Base-by-base conservation (phyloP, 306 rosid species). In the Carpinus viminea region DNA sequence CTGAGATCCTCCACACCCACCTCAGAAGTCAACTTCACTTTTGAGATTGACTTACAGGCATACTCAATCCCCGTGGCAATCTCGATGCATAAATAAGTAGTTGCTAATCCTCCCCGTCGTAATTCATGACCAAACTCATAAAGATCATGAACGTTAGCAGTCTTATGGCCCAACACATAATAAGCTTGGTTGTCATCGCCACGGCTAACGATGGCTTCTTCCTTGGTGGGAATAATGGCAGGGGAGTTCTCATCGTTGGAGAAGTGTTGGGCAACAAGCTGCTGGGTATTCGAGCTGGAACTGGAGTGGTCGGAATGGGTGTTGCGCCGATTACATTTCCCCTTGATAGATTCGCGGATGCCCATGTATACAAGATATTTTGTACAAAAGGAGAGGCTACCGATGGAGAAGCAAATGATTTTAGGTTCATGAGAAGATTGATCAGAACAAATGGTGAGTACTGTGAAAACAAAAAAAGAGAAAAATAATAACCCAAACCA, bases 41-140 rank as follows among this genome's bases (percentile, higher is more conserved):
- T 93, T 75, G 98, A 90, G 79, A 93, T 93, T 65, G 98, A 93
- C 85, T 93, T 93, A 65, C 97, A 91, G 1, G 98, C 98, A 75
- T 93, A 91, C 73, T 91, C 89, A 55, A 28, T 72, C 75, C 88
- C 83, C 0, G 93, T 85, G 47, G 91, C 66, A 76, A 77, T 88
- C 66, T 91, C 95, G 0, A 84, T 85, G 83, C 95, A 91, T 66
- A 86, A 84, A 79, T 83, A 91, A 48, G 97, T 93, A 59, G 92
- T 31, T 31, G 34, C 34, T 31, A 31, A 90, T 75, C 98, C 95
- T 16, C 95, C 98, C 79, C 90, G 97, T 11, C 97, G 97, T 55
- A 93, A 82, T 76, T 93, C 91, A 8, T 90, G 89, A 73, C 98
- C 98, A 72, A 93, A 85, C n/a, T 83, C 82, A 81, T 90, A 93